phyloP scores from a whole-genome alignment of 1,139 yeast species.

The Lodderomyces margitis region DNA sequence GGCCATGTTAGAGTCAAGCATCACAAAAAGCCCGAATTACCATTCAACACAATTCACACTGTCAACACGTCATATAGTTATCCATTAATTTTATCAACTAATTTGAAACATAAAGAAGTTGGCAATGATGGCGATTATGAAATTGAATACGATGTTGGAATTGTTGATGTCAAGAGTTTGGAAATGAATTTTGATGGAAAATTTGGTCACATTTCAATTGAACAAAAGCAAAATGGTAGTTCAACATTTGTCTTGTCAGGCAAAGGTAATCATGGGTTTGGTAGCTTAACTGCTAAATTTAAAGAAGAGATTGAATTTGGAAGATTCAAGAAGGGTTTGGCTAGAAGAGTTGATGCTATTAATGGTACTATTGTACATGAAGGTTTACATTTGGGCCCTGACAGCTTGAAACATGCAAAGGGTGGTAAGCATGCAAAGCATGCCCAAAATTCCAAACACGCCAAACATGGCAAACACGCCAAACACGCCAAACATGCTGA shows the following conservation, averaged over 20 bases:
- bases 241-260: slow-evolving; percentile 46
- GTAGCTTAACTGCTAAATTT: slow-evolving; percentile 39
- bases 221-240: slow-evolving; percentile 42
- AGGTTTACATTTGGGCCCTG: not conserved
- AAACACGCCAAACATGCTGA: not conserved
- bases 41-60: slow-evolving; percentile 17
- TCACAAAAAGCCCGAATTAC: slow-evolving; percentile 2
- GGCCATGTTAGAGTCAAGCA: not conserved
- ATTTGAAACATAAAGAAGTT: slow-evolving; percentile 10
- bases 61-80: slow-evolving; percentile 19
- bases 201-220: slow-evolving; percentile 18
- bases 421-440: slow-evolving; percentile 1
- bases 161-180: slow-evolving; percentile 18
- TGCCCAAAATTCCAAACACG: not conserved
- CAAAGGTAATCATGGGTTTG: slow-evolving; percentile 52
- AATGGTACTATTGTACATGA: slow-evolving; percentile 31
- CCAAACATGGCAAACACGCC: not conserved
- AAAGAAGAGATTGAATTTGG: slow-evolving; percentile 24
- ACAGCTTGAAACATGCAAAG: not conserved
- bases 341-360: slow-evolving; percentile 41
- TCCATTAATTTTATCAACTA: slow-evolving; percentile 22
- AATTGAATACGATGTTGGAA: slow-evolving; percentile 20
- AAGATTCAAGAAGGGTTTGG: slow-evolving; percentile 25
- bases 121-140: slow-evolving; percentile 16
- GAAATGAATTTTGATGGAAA: slow-evolving; percentile 21